phyloP scores from a whole-genome alignment of 805 yeast genomes.

The Wickerhamiella spandovensis region DNA sequence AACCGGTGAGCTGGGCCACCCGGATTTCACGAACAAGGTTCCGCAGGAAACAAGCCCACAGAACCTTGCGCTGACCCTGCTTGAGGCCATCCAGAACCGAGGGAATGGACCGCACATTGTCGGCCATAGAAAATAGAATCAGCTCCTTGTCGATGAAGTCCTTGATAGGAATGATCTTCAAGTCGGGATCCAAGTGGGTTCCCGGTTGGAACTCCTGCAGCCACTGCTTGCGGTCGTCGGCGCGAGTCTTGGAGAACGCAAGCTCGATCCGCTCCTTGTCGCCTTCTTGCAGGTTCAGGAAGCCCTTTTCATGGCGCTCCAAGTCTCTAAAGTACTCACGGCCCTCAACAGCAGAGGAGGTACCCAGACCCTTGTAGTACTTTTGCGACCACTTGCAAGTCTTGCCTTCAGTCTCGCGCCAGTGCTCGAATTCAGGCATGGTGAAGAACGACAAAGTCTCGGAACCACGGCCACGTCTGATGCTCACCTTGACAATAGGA shows the following conservation, averaged over 20 bases:
- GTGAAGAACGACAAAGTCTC: slow-evolving; percentile 65
- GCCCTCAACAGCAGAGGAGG: slow-evolving; percentile 65
- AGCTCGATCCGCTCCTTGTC: slow-evolving; percentile 73
- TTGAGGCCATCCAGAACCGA: slow-evolving; percentile 88
- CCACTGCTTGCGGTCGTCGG: slow-evolving; percentile 98
- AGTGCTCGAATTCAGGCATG: slow-evolving; percentile 88
- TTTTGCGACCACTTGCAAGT: slow-evolving; percentile 76
- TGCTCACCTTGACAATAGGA: slow-evolving; percentile 85
- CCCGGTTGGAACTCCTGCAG: slow-evolving; percentile 83
- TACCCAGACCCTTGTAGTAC: slow-evolving; percentile 98
- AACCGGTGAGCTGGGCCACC: slow-evolving; percentile 84
- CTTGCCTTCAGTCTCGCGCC: slow-evolving; percentile 78
- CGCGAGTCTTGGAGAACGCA: slow-evolving; percentile 88
- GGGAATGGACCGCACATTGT: slow-evolving; percentile 89
- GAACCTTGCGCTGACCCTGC: slow-evolving; percentile 92
- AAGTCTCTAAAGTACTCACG: slow-evolving; percentile 78
- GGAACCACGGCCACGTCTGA: slow-evolving; percentile 33
- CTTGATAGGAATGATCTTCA: slow-evolving; percentile 69
- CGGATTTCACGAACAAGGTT: slow-evolving; percentile 67
- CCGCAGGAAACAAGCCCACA: slow-evolving; percentile 76
- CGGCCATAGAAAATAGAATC: slow-evolving; percentile 92
- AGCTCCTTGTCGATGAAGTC: slow-evolving; percentile 93
- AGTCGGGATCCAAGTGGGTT: slow-evolving; percentile 70
- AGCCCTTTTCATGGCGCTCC: slow-evolving; percentile 73
- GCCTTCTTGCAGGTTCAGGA: slow-evolving; percentile 60